A percentile compares a stretch with the other conserved stretches of the same genome.
phyloP scores from a whole-genome alignment of 768 basidiomycete species.

The Hebeloma cylindrosporum region DNA sequence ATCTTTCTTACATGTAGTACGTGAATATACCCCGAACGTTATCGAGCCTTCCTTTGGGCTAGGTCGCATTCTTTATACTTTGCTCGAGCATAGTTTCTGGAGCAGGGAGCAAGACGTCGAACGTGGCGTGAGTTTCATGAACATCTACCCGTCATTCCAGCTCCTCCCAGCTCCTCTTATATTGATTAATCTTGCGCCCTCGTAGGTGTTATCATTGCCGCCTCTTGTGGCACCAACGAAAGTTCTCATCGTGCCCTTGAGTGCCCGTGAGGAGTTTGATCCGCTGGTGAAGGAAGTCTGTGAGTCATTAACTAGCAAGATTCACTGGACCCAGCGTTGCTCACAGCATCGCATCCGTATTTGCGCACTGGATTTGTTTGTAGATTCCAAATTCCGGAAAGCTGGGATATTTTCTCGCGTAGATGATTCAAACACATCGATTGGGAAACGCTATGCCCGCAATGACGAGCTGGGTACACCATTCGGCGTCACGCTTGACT shows the following conservation, averaged over 20 bases:
- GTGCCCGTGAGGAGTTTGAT: constrained; percentile 78
- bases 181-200: not conserved
- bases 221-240: constrained; percentile 92
- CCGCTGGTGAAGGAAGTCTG: constrained; percentile 88
- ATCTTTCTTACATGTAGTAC: constrained; percentile 56
- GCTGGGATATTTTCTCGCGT: constrained; percentile 90
- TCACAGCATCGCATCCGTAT: too few relatives aligned
- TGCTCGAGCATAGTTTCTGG: constrained; percentile 98
- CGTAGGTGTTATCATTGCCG: constrained; percentile 86
- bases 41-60: constrained; percentile 99
- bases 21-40: constrained; percentile 96
- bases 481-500: constrained; percentile 94
- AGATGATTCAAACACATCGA: constrained; percentile 93
- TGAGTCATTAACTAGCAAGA: constrained; percentile 60
- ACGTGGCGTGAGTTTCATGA: constrained; percentile 64
- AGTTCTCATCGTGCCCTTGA: constrained; percentile 93
- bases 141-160: constrained; percentile 1
- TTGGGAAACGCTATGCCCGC: constrained; percentile 94
- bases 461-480: constrained; percentile 99
- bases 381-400: constrained; percentile 82
- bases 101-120: constrained; percentile 88
- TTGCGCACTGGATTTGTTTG: constrained; percentile 8
- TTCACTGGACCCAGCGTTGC: too few relatives aligned
- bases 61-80: constrained; percentile 90
- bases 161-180: constrained; percentile 3